Evolutionary conservation across 2,329 filamentous ascomycete genomes (phyloP).

Genomic region (Aspergillus versicolor): DNA sequence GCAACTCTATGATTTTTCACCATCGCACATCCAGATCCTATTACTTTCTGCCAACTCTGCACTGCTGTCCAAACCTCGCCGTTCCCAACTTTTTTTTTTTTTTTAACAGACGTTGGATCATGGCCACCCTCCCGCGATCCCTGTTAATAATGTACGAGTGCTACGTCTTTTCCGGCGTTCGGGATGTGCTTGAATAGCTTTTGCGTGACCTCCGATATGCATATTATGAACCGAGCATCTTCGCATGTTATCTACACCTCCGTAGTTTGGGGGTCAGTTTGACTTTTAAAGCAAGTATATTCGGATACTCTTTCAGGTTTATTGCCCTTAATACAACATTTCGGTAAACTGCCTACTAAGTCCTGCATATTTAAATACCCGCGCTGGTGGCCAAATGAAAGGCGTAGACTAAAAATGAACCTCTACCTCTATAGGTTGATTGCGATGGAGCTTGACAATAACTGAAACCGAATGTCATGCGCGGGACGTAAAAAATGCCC

Average conservation of each 20-base stretch:
- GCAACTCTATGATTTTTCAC: not conserved
- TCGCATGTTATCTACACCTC: not conserved
- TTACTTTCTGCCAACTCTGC: constrained; percentile 8
- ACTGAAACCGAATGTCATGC: not conserved
- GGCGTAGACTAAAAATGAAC: not conserved
- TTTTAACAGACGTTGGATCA: not conserved
- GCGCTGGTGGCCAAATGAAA: not conserved
- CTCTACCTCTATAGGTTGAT: not conserved
- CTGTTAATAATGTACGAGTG: constrained; percentile 2
- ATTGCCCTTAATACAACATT: not conserved
- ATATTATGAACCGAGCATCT: constrained; percentile 11
- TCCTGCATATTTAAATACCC: not conserved
- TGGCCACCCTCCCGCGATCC: constrained; percentile 6
- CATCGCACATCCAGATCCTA: not conserved
- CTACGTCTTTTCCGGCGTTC: constrained; percentile 17
- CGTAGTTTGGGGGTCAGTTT: not conserved
- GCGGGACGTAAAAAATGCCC: not conserved
- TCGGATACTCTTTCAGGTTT: not conserved
- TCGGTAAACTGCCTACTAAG: not conserved
- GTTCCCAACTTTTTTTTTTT: not conserved
- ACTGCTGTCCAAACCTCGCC: not conserved
- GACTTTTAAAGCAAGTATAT: not conserved
- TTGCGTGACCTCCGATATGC: not conserved
- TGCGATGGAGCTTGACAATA: not conserved
- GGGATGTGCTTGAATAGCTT: constrained; percentile 3